Base-by-base conservation (phyloP, 2,329 filamentous ascomycete species). In the Nannizziopsis arthrosporioides region DNA sequence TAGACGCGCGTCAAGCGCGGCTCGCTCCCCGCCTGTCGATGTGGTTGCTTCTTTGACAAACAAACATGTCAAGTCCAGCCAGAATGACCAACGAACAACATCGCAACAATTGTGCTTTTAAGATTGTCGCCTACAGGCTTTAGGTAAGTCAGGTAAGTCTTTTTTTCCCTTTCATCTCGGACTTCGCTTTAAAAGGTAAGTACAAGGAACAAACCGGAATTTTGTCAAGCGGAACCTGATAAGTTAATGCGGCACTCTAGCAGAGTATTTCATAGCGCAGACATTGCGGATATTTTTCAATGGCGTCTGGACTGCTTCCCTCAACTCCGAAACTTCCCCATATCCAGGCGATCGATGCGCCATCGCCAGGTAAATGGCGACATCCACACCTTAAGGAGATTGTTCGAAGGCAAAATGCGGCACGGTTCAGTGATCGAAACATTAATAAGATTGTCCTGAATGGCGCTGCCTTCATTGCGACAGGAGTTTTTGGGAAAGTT, bases 311-410 rank as follows among this genome's bases (percentile, higher is more conserved):
- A 51, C 55, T 61, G 11, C 53, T 55, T 60, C 76, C 55, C 53
- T 74, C 61, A 61, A 73, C 64, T 10, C 68, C 67, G 31, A 64
- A 59, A 52, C 57, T 61, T 32, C 56, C 62, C 41, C 51, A 56
- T 43, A 44, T 55, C 40, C 59, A 59, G 44, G 34, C 51, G 17
- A 42, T 50, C 10, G 39, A 56, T 42, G 61, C 61, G 7, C 63
- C 63, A 14, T 70, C 68, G 6, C 70, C 85, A 5, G 89, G 90
- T 48, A 86, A 82, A 61, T 98, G 92, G 90, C 79, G 81, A 60
- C 92, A 98, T 64, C 92, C 92, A 31, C 81, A 83, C 54, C 75
- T 95, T 55, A 77, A 87, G 59, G 90, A 96, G 67, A 93, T 98
- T 62, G 80, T 84, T 12, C 77, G 77, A 53, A 81, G 92, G 44